Evolutionary conservation across 2,329 filamentous ascomycete species (phyloP).

Genomic region (Cucurbitaria berberidis): DNA sequence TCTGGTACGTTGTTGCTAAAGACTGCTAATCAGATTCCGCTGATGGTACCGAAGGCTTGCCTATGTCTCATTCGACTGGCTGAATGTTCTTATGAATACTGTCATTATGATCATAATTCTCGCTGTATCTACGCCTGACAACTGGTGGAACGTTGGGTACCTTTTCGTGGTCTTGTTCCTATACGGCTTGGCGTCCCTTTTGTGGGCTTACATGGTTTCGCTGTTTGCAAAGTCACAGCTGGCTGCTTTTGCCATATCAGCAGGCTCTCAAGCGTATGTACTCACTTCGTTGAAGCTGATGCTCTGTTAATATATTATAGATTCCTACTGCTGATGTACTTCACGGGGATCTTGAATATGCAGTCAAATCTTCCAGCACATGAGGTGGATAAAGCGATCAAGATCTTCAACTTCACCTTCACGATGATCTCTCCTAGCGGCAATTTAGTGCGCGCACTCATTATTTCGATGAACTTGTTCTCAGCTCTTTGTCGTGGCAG

Average conservation of each 20-base stretch:
- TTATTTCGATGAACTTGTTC: constrained; percentile 80
- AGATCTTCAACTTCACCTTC: constrained; percentile 75
- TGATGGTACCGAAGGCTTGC: constrained; percentile 56
- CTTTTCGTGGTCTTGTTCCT: constrained; percentile 79
- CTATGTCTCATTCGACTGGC: constrained; percentile 78
- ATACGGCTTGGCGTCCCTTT: constrained; percentile 76
- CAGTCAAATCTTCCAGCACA: constrained; percentile 16
- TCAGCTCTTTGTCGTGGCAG: constrained; percentile 71
- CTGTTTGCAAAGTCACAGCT: constrained; percentile 78
- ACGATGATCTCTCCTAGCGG: constrained; percentile 75
- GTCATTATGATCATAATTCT: constrained; percentile 70
- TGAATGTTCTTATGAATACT: constrained; percentile 69
- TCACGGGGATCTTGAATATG: constrained; percentile 40
- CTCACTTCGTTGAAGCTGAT: constrained; percentile 6
- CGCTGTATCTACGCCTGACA: constrained; percentile 58
- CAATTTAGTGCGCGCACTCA: constrained; percentile 72
- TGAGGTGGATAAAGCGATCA: constrained; percentile 51
- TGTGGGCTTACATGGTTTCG: constrained; percentile 79
- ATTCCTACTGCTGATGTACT: constrained; percentile 52
- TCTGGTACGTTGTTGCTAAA: constrained; percentile 63
- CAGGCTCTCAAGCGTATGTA: constrained; percentile 68
- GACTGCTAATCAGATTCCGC: neutral
- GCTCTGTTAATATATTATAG: constrained; percentile 32
- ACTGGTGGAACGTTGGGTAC: constrained; percentile 80
- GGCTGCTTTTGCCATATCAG: constrained; percentile 79